Evolutionary conservation across 352 stramenopile genomes (phyloP), one percentile per base, ranked within the genome.

Genomic region (Phytophthora sp.): DNA sequence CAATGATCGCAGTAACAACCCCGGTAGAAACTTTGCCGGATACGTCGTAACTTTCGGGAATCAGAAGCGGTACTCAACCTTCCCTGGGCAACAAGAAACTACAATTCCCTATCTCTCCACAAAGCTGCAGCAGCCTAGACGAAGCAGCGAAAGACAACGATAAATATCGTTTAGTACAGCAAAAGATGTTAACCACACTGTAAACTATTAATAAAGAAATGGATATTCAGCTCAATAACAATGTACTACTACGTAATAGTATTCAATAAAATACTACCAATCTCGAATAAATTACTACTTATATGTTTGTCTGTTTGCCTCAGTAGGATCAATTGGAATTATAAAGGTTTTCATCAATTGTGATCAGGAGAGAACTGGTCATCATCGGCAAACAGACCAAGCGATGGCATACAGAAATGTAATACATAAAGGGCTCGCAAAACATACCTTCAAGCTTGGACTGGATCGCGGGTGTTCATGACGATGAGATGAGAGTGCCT

Each of bases 271-370:
- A n/a, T n/a, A n/a, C n/a, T n/a, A n/a, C 33, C 5, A 41, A 18
- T 41, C 15, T 41, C n/a, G n/a, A n/a, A n/a, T 33, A 7, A 26
- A 45, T 42, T 21, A 44, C 2, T 16, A 26, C 12, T 36, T 4
- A 47, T 67, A 60, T 18, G 2, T 33, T 59, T 73, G 67, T 59
- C 27, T 68, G 39, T 68, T 68, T 69, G 63, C 65, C 82, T 92
- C 84, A 90, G 84, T 88, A 92, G 84, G 84, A 92, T 92, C 84
- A 92, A 92, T 92, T 92, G 84, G 82, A 92, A 92, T 87, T 82
- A 84, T 76, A 79, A 76, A 70, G 45, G 51, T 77, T 90, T 90
- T 90, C 81, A 87, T 88, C 81, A 89, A 72, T 18, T 33, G 74
- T 82, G 63, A 80, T 87, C 77, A 89, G 79, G 54, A 81, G 78